Conservation (phyloP, 805 yeast genomes). For the Wickerhamomyces ciferrii region DNA sequence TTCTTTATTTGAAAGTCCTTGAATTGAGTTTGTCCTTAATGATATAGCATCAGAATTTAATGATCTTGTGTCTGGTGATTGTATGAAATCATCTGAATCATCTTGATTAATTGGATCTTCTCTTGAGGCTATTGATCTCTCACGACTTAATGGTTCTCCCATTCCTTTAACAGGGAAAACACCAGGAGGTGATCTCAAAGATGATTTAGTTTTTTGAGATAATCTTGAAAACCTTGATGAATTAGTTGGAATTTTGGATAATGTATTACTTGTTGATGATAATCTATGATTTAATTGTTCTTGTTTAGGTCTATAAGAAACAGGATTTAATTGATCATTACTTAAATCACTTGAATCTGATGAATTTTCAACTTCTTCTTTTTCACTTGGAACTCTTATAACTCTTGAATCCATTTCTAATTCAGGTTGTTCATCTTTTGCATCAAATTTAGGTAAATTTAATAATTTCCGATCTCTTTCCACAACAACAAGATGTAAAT, state of each 20-base stretch:
- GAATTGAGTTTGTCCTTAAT: neutral
- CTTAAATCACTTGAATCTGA: constrained; percentile 4
- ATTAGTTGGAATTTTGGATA: neutral
- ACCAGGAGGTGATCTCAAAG: constrained; percentile 58
- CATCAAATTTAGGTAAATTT: constrained; percentile 63
- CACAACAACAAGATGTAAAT: constrained; percentile 65
- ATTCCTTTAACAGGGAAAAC: constrained; percentile 78
- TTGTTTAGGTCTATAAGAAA: constrained; percentile 11
- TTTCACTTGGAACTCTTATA: constrained; percentile 39
- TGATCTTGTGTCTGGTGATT: constrained; percentile 6
- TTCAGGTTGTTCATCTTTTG: constrained; percentile 78
- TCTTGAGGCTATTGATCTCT: constrained; percentile 50
- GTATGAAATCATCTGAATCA: constrained; percentile 8
- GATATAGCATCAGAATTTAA: constrained; percentile 1
- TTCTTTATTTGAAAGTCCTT: constrained; percentile 2
- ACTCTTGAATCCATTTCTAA: constrained; percentile 75
- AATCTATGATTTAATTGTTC: neutral
- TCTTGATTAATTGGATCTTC: constrained; percentile 2
- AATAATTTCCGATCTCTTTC: constrained; percentile 61
- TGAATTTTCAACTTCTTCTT: neutral
- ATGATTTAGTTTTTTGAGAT: constrained; percentile 3
- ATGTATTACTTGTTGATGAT: constrained; percentile 1
- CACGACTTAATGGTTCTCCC: constrained; percentile 59
- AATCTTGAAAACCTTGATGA: constrained; percentile 6
- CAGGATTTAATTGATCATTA: constrained; percentile 9